These are phyloP conservation scores for Lophiostoma macrostomum DNA, from an alignment of 495 filamentous ascomycete species.

Conservation along the genomic window DNA sequence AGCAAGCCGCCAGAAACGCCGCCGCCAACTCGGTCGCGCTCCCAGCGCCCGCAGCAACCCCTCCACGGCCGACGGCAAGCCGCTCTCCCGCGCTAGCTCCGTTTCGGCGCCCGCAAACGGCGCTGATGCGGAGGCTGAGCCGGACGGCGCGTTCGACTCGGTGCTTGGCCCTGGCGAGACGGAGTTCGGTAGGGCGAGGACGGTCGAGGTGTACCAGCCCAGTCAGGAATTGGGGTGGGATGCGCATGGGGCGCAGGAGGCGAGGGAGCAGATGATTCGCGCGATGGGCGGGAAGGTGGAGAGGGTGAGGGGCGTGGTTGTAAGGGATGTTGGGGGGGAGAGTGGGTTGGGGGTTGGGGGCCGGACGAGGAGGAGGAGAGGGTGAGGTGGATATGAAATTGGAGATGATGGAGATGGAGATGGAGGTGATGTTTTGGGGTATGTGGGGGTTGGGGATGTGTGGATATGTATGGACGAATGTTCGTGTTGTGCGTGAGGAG, in stretches of 20 bases:
- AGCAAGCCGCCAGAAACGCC: slow-evolving; percentile 5
- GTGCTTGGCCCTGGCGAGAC: too few relatives aligned
- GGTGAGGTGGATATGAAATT: not conserved
- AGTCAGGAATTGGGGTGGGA: slow-evolving; percentile 39
- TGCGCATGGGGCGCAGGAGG: slow-evolving; percentile 33
- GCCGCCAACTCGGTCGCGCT: slow-evolving; percentile 28
- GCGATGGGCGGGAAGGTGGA: slow-evolving; percentile 34
- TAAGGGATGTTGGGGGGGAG: slow-evolving; percentile 10
- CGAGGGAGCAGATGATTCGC: slow-evolving; percentile 36
- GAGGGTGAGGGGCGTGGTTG: slow-evolving; percentile 2
- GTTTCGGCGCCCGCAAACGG: not conserved
- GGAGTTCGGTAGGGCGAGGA: not conserved
- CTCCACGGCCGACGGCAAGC: slow-evolving; percentile 19
- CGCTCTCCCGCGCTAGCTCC: slow-evolving; percentile 11
- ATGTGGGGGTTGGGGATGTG: not conserved
- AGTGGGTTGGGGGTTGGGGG: slow-evolving; percentile 1
- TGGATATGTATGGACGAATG: too few relatives aligned
- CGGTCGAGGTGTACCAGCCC: slow-evolving; percentile 19
- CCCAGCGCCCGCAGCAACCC: slow-evolving; percentile 16
- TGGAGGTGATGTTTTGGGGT: not conserved
- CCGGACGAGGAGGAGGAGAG: slow-evolving; percentile 30
- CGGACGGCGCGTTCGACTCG: too few relatives aligned
- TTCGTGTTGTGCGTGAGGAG: too few relatives aligned
- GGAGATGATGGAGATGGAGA: not conserved
- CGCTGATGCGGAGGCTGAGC: too few relatives aligned